These are phyloP conservation scores for Podila verticillata DNA, from an alignment of 192 early-diverging fungal species.

Conservation along the genomic window DNA sequence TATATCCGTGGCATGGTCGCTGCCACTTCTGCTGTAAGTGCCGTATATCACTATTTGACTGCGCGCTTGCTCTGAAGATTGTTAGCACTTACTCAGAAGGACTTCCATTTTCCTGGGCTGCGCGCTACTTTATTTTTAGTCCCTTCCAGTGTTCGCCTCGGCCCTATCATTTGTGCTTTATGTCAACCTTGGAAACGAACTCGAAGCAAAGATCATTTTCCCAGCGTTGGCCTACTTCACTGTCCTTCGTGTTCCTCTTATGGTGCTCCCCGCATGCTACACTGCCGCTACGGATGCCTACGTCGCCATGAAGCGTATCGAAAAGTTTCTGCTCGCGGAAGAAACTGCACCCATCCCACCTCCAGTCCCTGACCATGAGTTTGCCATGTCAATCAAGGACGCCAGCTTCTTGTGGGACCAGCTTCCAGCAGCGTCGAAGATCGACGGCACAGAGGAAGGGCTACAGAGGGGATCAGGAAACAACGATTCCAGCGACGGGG, in stretches of 20 bases:
- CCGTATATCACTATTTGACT: neutral
- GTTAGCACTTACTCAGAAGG: no score
- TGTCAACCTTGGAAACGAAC: slow-evolving; percentile 19
- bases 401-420: slow-evolving; percentile 67
- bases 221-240: slow-evolving; percentile 53
- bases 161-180: slow-evolving; percentile 40
- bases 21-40: neutral
- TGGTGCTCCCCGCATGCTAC: slow-evolving; percentile 45
- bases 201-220: slow-evolving; percentile 43
- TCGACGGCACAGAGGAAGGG: neutral
- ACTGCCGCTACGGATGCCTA: slow-evolving; percentile 34
- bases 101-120: neutral
- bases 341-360: slow-evolving; percentile 60
- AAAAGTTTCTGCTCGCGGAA: slow-evolving; percentile 55
- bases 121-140: neutral
- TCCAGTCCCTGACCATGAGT: slow-evolving; percentile 39
- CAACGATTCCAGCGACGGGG: neutral
- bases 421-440: no score
- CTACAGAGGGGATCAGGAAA: neutral
- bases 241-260: slow-evolving; percentile 51
- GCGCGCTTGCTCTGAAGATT: no score
- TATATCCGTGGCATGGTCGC: neutral
- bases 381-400: slow-evolving; percentile 63
- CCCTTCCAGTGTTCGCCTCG: slow-evolving; percentile 33
- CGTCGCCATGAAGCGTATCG: slow-evolving; percentile 47